phyloP scores from a whole-genome alignment of 345 rosid genomes.

The Alliaria petiolata region DNA sequence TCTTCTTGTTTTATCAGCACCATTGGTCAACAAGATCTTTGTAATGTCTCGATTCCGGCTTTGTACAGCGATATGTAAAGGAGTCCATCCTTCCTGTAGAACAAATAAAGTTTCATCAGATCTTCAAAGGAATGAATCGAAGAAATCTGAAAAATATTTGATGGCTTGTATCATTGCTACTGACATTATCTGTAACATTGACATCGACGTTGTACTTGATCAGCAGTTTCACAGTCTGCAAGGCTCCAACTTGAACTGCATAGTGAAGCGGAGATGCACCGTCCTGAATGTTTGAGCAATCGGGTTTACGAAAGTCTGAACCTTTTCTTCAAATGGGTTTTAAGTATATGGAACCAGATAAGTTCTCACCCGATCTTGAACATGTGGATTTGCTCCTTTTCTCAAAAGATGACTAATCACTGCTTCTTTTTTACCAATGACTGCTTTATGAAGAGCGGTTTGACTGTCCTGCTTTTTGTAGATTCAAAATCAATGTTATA shows the following conservation, averaged over 20 bases:
- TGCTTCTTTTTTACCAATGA: constrained; percentile 87
- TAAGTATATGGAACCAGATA: neutral
- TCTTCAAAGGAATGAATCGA: too few species aligned
- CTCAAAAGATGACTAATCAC: constrained; percentile 89
- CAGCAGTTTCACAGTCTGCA: constrained; percentile 79
- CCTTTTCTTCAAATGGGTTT: neutral
- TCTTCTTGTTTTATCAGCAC: constrained; percentile 84
- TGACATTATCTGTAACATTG: constrained; percentile 64
- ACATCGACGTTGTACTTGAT: constrained; percentile 54
- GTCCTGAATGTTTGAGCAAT: constrained; percentile 41
- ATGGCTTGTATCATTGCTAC: constrained; percentile 9
- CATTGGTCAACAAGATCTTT: constrained; percentile 67
- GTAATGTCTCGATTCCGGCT: constrained; percentile 68
- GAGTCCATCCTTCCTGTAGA: constrained; percentile 94
- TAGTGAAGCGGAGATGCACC: constrained; percentile 87
- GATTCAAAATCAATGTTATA: neutral
- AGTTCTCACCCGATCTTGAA: constrained; percentile 61
- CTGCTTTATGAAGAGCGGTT: constrained; percentile 79
- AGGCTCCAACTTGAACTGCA: constrained; percentile 75
- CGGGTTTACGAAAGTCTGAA: neutral
- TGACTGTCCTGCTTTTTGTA: constrained; percentile 50
- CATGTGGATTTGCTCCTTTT: constrained; percentile 84
- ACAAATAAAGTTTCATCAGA: constrained; percentile 18
- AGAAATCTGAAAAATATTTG: neutral
- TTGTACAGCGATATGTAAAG: constrained; percentile 83